Evolutionary conservation across 495 filamentous ascomycete species (phyloP).

Genomic region (Neurospora sp.): DNA sequence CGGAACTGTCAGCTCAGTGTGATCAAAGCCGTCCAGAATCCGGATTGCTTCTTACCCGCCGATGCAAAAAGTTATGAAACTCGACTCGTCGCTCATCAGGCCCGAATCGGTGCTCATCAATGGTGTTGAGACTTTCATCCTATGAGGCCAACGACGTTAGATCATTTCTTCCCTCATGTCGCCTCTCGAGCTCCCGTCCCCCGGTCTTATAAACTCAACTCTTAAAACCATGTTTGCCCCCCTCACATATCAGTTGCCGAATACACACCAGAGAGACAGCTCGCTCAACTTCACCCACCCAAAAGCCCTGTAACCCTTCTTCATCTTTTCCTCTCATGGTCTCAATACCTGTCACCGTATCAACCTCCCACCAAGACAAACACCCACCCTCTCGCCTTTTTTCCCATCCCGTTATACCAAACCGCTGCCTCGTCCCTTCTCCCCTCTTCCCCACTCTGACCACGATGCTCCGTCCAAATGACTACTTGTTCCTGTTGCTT

Average conservation of each 20-base stretch:
- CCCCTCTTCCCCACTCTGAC: neutral
- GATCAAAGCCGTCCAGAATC: neutral
- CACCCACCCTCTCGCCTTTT: neutral
- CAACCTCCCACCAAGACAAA: neutral
- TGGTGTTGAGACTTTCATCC: constrained; percentile 32
- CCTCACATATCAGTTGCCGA: neutral
- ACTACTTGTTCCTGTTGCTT: constrained; percentile 7
- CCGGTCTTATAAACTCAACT: neutral
- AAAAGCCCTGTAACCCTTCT: neutral
- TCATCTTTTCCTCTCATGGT: neutral
- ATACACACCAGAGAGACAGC: neutral
- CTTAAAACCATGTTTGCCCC: neutral
- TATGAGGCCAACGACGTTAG: neutral
- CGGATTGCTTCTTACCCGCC: constrained; percentile 25
- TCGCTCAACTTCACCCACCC: neutral
- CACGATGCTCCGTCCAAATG: neutral
- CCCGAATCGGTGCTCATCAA: constrained; percentile 36
- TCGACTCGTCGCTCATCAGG: constrained; percentile 34
- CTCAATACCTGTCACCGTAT: neutral
- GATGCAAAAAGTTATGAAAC: constrained; percentile 43
- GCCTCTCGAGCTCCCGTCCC: neutral
- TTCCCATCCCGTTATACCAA: neutral
- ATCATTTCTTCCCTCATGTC: neutral
- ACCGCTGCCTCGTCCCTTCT: neutral
- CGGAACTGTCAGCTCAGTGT: neutral